phyloP scores from a whole-genome alignment of 1,139 yeast genomes.

The Sugiyamaella sp. region DNA sequence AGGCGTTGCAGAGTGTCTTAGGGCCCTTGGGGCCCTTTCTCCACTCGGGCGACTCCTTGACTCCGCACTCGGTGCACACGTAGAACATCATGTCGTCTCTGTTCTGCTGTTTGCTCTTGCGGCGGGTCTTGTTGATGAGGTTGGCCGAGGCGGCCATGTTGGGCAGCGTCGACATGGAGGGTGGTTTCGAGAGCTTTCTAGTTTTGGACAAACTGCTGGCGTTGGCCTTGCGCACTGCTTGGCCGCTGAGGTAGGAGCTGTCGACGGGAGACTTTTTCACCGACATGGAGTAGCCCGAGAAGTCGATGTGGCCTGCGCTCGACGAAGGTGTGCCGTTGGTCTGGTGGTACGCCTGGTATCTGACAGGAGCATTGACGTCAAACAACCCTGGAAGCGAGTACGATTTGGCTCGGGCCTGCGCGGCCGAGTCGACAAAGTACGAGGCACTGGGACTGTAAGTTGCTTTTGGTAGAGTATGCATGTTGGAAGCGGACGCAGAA shows the following conservation, averaged over 20 bases:
- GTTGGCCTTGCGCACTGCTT: slow-evolving; percentile 2
- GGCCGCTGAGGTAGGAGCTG: background rate
- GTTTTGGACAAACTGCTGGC: background rate
- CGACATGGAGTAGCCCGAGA: slow-evolving; percentile 31
- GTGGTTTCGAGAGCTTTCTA: slow-evolving; percentile 7
- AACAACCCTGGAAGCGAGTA: slow-evolving; percentile 33
- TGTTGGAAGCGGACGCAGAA: slow-evolving; percentile 19
- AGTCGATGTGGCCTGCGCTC: slow-evolving; percentile 27
- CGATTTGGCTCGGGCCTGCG: slow-evolving; percentile 29
- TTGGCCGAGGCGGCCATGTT: background rate
- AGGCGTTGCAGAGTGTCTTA: slow-evolving; percentile 65
- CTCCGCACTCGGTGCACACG: slow-evolving; percentile 53
- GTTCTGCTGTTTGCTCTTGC: slow-evolving; percentile 22
- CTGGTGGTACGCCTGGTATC: slow-evolving; percentile 21
- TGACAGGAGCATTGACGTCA: slow-evolving; percentile 24
- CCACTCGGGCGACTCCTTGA: slow-evolving; percentile 70
- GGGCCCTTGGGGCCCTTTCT: slow-evolving; percentile 68
- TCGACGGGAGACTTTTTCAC: slow-evolving; percentile 11
- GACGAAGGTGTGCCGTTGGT: background rate
- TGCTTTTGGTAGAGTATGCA: slow-evolving; percentile 16
- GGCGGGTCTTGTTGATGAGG: slow-evolving; percentile 15
- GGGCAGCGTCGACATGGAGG: slow-evolving; percentile 5
- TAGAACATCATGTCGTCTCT: slow-evolving; percentile 23
- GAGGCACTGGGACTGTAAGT: slow-evolving; percentile 18
- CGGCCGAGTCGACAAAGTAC: slow-evolving; percentile 25